phyloP scores from a whole-genome alignment of 208 protist species.

The Acanthamoeba lugdunensis region DNA sequence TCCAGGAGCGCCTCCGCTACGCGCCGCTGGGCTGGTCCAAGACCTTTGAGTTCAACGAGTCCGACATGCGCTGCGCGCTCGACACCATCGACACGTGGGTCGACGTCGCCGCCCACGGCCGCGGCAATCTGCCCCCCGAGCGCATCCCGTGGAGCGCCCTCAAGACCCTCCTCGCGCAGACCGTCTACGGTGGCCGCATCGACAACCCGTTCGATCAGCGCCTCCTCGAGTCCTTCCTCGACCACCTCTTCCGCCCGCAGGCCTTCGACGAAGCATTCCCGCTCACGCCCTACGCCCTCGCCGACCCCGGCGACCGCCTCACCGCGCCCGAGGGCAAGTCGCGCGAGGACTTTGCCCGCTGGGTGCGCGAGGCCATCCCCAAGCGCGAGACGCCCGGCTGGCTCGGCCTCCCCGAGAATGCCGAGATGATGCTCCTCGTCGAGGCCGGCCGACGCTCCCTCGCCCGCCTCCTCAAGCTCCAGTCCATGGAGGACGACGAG shows the following conservation, averaged over 20 bases:
- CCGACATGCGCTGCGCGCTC: conserved; percentile 94
- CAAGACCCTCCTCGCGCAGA: conserved; percentile 91
- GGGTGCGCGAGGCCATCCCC: conserved; percentile 85
- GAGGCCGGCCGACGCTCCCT: conserved; percentile 1
- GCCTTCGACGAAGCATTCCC: conserved; percentile 87
- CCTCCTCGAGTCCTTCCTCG: conserved; percentile 93
- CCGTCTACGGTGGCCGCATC: conserved; percentile 96
- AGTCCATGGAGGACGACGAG: conserved; percentile 76
- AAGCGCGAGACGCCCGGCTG: conserved; percentile 89
- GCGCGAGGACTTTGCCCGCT: conserved; percentile 88
- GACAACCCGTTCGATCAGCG: conserved; percentile 97
- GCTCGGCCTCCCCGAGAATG: conserved; percentile 93
- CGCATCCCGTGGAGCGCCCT: conserved; percentile 95
- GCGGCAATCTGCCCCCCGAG: conserved; percentile 84
- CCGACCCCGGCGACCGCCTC: conserved; percentile 39
- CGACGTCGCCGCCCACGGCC: conserved; percentile 79
- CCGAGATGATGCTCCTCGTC: conserved; percentile 88
- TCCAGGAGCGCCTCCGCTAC: conserved; percentile 96
- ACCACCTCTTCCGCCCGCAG: conserved; percentile 87
- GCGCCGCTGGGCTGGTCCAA: conserved; percentile 97
- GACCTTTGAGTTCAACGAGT: conserved; percentile 97
- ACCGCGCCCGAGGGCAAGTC: conserved; percentile 82
- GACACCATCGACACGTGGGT: conserved; percentile 94
- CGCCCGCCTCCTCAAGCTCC: conserved; percentile 63
- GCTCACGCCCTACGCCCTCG: conserved; percentile 74